These are phyloP conservation scores for Colletotrichum camelliae DNA, from an alignment of 2,329 filamentous ascomycete species.

Conservation along the genomic window DNA sequence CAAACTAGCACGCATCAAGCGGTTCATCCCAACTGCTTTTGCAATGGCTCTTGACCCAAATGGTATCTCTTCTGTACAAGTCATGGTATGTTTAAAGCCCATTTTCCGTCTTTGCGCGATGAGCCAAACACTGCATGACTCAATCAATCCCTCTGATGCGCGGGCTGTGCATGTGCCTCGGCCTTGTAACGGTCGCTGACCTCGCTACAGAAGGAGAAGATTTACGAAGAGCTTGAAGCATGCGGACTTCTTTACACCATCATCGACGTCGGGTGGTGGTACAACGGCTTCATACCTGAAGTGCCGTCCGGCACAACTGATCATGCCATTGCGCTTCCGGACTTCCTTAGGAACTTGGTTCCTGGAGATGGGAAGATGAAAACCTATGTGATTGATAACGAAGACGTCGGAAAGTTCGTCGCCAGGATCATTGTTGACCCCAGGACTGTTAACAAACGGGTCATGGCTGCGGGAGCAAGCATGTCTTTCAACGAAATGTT, in stretches of 20 bases:
- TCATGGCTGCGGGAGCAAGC: background rate
- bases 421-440: background rate
- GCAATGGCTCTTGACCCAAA: background rate
- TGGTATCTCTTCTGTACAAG: background rate
- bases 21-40: background rate
- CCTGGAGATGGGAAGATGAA: background rate
- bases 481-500: background rate
- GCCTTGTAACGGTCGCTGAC: accelerated
- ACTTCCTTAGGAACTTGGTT: background rate
- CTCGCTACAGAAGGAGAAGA: background rate
- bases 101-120: too few relatives aligned
- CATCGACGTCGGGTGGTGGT: background rate
- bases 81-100: too few relatives aligned
- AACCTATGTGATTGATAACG: background rate
- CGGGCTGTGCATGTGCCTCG: too few relatives aligned
- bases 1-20: background rate
- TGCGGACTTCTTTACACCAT: accelerated
- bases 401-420: background rate
- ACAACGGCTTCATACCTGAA: background rate
- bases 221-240: background rate
- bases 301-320: background rate
- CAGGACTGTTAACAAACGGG: background rate
- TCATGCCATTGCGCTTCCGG: background rate
- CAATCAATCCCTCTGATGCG: too few relatives aligned
- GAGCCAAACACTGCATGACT: too few relatives aligned